Percentiles rank a stretch among this genome's conserved stretches.
Evolutionary conservation across 768 basidiomycete genomes (phyloP).

Genomic region (Tephrocybe sp.): DNA sequence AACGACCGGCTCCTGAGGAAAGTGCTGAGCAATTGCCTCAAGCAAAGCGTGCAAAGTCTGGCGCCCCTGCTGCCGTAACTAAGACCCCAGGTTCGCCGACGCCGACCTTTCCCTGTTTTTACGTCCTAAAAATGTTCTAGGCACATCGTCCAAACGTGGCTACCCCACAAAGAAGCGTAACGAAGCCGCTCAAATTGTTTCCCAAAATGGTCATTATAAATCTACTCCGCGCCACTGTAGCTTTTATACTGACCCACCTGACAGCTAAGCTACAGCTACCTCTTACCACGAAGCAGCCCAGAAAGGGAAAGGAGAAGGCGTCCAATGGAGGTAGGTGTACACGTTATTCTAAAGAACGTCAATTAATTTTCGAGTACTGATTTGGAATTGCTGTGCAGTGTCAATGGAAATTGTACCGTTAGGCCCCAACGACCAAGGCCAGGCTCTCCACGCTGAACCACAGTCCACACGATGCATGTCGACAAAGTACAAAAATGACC

Average conservation of each 20-base stretch:
- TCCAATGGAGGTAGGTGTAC: conserved; percentile 35
- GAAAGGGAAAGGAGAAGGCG: conserved; percentile 46
- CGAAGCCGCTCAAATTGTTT: conserved; percentile 63
- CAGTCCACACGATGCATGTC: conserved; percentile 87
- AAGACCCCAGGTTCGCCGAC: not conserved
- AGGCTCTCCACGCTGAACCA: conserved; percentile 55
- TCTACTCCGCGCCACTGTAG: conserved; percentile 4
- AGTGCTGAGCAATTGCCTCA: conserved; percentile 25
- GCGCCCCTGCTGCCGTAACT: not conserved
- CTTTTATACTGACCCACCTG: conserved; percentile 7
- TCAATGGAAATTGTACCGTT: conserved; percentile 29
- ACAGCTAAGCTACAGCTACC: conserved; percentile 45
- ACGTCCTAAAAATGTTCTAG: not conserved
- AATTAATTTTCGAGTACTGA: not conserved
- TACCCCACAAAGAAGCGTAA: conserved; percentile 71
- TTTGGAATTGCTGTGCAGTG: not conserved
- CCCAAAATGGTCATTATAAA: conserved; percentile 57
- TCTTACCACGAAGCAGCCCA: conserved; percentile 32
- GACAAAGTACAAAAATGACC: conserved; percentile 66
- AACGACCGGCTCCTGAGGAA: conserved; percentile 33
- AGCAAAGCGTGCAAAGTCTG: not conserved
- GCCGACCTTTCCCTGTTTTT: not conserved
- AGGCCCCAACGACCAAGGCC: conserved; percentile 26
- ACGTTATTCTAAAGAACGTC: too few relatives aligned
- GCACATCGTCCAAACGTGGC: conserved; percentile 54